Conservation (phyloP, 257 asterid species). For the Solanum peruvianum region DNA sequence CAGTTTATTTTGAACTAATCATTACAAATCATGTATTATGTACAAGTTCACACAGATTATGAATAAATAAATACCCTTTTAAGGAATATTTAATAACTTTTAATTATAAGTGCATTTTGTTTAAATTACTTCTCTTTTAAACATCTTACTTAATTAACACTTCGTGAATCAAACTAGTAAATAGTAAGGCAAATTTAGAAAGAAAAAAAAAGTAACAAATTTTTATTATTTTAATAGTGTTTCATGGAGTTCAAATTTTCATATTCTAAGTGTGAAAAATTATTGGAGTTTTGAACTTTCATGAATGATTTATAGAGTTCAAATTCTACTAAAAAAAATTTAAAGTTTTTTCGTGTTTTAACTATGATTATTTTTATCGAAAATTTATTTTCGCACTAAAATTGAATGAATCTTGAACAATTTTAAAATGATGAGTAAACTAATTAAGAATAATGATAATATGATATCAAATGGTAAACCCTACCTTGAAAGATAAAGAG, state of each 20-base stretch:
- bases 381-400: not conserved
- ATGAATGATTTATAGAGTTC: no score
- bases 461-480: no score
- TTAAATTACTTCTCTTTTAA: not conserved
- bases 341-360: not conserved
- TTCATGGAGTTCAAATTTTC: not conserved
- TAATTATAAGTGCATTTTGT: not conserved
- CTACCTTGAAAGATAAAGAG: not conserved
- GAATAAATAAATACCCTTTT: not conserved
- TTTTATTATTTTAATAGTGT: not conserved
- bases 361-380: not conserved
- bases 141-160: not conserved
- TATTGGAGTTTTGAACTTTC: not conserved
- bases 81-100: not conserved
- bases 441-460: not conserved
- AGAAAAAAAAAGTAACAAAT: not conserved
- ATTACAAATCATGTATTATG: constrained; percentile 10
- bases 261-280: not conserved
- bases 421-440: not conserved
- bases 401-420: not conserved
- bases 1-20: constrained; percentile 8
- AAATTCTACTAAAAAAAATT: no score
- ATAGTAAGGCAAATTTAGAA: not conserved
- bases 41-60: not conserved
- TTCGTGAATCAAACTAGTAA: not conserved